phyloP scores from a whole-genome alignment of 305 asterid species.

The Solanum hybrid region DNA sequence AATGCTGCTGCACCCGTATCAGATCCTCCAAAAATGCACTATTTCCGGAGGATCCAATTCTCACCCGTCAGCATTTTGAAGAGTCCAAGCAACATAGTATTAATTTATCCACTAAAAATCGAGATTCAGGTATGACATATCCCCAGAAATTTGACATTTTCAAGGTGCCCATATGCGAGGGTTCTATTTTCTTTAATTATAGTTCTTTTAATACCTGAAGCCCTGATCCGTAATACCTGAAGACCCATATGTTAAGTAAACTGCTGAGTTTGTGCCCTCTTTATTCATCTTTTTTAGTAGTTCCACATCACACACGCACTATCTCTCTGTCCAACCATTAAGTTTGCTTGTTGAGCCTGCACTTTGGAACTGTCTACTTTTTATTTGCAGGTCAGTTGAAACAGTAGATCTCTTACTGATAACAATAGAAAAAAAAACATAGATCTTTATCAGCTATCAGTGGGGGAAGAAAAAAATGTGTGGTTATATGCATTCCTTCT shows the following conservation, averaged over 20 bases:
- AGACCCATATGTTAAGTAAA: not conserved
- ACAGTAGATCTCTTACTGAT: not conserved
- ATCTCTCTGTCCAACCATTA: not conserved
- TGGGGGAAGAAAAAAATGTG: not conserved
- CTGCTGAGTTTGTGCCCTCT: not conserved
- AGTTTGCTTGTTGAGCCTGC: not conserved
- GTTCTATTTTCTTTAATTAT: not conserved
- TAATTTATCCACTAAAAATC: not conserved
- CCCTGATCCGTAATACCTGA: not conserved
- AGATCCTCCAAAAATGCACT: not conserved
- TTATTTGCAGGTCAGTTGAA: not conserved
- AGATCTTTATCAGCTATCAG: not conserved
- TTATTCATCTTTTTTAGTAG: not conserved
- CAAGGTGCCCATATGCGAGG: not conserved
- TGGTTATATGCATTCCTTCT: not conserved
- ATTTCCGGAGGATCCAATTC: not conserved
- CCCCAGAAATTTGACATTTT: not conserved
- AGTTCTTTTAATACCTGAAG: not conserved
- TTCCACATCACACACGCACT: not conserved
- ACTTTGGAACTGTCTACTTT: not conserved
- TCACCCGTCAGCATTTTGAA: not conserved
- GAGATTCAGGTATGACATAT: not conserved
- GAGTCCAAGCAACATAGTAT: not conserved
- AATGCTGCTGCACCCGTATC: not conserved
- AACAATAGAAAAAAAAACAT: not conserved